Evolutionary conservation across 129 eudicot genomes (phyloP).

Genomic region (Smallanthus sonchifolius): DNA sequence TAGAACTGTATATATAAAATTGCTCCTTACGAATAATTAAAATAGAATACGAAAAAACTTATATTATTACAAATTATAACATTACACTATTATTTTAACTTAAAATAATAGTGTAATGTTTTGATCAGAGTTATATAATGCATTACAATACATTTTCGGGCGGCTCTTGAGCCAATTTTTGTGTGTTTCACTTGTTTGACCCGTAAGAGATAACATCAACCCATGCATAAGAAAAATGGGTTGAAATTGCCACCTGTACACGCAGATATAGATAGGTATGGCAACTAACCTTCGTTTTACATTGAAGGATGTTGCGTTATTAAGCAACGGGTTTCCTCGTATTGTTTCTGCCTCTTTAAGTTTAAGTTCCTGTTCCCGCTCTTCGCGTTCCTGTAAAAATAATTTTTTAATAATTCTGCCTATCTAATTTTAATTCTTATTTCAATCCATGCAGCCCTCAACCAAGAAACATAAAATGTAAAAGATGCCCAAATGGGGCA

Average conservation of each 20-base stretch:
- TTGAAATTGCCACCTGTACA: neutral
- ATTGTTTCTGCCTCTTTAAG: conserved; percentile 81
- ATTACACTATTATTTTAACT: too few species aligned
- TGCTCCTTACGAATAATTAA: too few species aligned
- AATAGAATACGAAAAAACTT: neutral
- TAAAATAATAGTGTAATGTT: neutral
- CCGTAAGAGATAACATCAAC: neutral
- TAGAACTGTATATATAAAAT: too few species aligned
- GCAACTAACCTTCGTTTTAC: conserved; percentile 76
- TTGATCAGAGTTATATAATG: neutral
- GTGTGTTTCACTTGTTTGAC: neutral
- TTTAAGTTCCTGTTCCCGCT: conserved; percentile 86
- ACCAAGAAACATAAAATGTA: neutral
- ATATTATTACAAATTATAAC: too few species aligned
- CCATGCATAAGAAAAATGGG: neutral
- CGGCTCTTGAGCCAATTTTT: neutral
- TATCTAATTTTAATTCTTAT: neutral
- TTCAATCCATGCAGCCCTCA: neutral
- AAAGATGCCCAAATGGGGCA: neutral
- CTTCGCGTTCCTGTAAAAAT: conserved; percentile 62
- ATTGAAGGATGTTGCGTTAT: conserved; percentile 61
- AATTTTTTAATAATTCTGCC: neutral
- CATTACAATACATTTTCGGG: neutral
- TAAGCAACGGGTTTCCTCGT: conserved; percentile 86
- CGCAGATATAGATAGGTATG: neutral